Evolutionary conservation across 345 rosid genomes (phyloP), one percentile per base, ranked within the genome.

Genomic region (Theobroma cacao): DNA sequence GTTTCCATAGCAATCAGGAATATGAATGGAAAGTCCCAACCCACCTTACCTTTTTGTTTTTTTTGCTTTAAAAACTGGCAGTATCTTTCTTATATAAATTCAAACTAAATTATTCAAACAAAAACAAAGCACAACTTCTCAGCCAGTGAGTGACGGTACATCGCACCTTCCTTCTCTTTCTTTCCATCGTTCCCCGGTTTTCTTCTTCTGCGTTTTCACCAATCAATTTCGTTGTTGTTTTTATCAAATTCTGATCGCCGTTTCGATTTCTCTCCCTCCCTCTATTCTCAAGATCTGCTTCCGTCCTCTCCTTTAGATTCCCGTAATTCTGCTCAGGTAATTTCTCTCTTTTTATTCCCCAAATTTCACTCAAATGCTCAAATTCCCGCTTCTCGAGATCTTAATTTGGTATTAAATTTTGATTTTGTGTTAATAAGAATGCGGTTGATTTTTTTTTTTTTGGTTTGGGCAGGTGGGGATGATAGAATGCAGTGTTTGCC

Each of bases 401-500:
- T 50, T 9, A 48, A 1, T 4, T 45, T 2, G 38, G 38, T 36
- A 2, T 36, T 36, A 36, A 13, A 53, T 18, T 53, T 53, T 53
- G 24, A 6, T 45, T 68, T 45, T 43, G 24, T 17, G 33, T 58
- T 58, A 58, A 24, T 11, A 13, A 34, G 3, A 15, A 47, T 14
- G 47, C 31, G 24, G 47, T 30, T 53, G 50, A 47, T 47, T 4
- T 64, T 8, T 36, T 36, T 20, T 64, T 64, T 4, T n/a, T 64
- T 64, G 4, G 14, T n/a, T 36, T 36, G 48, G 48, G 7, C 28
- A 65, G 48, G 50, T 13, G 73, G 55, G 53, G 80, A 86, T 91
- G 92, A 81, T 90, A 81, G 97, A 93, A 81, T 93, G 98, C 89
- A 95, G 95, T 6, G 92, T 86, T 14, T 93, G 98, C 84, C 97